Evolutionary conservation across 495 filamentous ascomycete species (phyloP).

Genomic region (Penicillium bialowiezense): DNA sequence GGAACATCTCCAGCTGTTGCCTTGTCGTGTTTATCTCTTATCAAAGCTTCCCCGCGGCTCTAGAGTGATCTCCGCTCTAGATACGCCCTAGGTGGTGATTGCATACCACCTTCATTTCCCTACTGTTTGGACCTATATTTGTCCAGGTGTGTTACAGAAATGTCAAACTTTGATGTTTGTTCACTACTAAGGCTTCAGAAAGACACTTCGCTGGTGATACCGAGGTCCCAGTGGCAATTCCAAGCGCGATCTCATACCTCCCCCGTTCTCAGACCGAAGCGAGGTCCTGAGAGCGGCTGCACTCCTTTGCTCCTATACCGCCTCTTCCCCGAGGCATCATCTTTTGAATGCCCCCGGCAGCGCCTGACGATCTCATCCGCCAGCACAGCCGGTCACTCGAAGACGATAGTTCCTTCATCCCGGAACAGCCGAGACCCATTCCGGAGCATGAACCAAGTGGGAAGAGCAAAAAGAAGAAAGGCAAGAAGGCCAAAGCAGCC

Average conservation of each 20-base stretch:
- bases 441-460: slow-evolving; percentile 42
- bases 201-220: background rate
- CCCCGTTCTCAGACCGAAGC: slow-evolving; percentile 39
- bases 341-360: slow-evolving; percentile 48
- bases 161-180: background rate
- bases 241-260: slow-evolving; percentile 7
- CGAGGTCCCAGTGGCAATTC: slow-evolving; percentile 5
- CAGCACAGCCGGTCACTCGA: slow-evolving; percentile 40
- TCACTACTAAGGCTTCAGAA: background rate
- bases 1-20: slow-evolving; percentile 10
- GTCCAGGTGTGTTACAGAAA: slow-evolving; percentile 3
- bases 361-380: slow-evolving; percentile 44
- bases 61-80: slow-evolving; percentile 25
- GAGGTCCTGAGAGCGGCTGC: slow-evolving; percentile 37
- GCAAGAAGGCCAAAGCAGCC: slow-evolving; percentile 38
- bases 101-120: background rate
- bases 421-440: slow-evolving; percentile 22
- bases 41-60: slow-evolving; percentile 31
- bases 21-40: slow-evolving; percentile 23
- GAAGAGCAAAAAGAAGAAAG: slow-evolving; percentile 48
- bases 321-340: slow-evolving; percentile 34
- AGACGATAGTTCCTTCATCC: slow-evolving; percentile 32
- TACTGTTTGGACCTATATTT: background rate
- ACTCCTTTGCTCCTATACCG: slow-evolving; percentile 12
- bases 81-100: slow-evolving; percentile 14